Conservation (phyloP, 805 yeast species). For the Saccharomyces kudriavzevii region DNA sequence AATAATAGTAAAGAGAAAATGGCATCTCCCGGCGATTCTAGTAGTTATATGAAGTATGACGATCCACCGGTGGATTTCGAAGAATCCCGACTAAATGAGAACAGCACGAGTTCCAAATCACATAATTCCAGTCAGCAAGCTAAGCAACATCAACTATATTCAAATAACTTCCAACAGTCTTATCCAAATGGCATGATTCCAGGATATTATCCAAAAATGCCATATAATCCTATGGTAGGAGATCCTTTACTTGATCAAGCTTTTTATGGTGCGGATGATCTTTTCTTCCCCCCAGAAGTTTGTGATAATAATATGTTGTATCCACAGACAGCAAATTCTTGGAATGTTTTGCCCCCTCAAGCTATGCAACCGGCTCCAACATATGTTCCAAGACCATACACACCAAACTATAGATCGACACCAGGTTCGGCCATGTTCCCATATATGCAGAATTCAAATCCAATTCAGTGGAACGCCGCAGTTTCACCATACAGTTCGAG, state of each 20-base stretch:
- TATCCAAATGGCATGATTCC: constrained; percentile 6
- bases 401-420: constrained; percentile 15
- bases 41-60: constrained; percentile 1
- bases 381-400: constrained; percentile 13
- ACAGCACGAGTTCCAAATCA: neutral
- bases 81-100: neutral
- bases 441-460: constrained; percentile 9
- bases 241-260: constrained; percentile 3
- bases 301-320: constrained; percentile 14
- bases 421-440: constrained; percentile 15
- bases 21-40: constrained; percentile 4
- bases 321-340: constrained; percentile 6
- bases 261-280: constrained; percentile 12
- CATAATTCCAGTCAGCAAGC: neutral
- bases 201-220: constrained; percentile 8
- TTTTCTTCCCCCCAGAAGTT: constrained; percentile 9
- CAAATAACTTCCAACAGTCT: constrained; percentile 8
- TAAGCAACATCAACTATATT: neutral
- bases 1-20: constrained; percentile 6
- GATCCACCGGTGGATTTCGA: neutral
- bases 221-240: constrained; percentile 2
- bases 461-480: constrained; percentile 9
- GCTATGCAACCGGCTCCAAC: constrained; percentile 17
- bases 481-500: constrained; percentile 10
- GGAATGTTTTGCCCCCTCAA: constrained; percentile 16